Evolutionary conservation across 768 basidiomycete genomes (phyloP), one percentile per base, ranked within the genome.

Genomic region (Auriscalpium orientale): DNA sequence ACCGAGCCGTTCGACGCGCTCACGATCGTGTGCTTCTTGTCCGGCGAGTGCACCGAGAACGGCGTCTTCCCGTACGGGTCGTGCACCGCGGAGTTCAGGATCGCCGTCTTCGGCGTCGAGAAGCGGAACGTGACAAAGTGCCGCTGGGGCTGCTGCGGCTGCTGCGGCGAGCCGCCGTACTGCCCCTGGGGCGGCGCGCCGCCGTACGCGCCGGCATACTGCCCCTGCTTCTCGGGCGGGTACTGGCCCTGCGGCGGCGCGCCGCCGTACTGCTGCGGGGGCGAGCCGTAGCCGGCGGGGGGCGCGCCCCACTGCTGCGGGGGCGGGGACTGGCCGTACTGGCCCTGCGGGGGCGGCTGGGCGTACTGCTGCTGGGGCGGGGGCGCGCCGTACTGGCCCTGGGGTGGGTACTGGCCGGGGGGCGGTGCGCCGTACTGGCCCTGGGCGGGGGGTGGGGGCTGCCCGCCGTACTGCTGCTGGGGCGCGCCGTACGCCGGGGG

Each of bases 11-110:
- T 38, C 12, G 46, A 35, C 13, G 37, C 47, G 44, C 44, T 38
- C 22, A 56, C 37, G 28, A 49, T 49, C 54, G 49, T 45, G 38
- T 38, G 49, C 16, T 49, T 55, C 54, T 53, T 55, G 49, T 61
- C 50, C 28, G 28, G 28, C 36, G 54, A 49, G n/a, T 28, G 28
- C 38, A 56, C 48, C 21, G 1, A 36, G 59, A 57, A 57, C 35
- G 59, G 56, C 44, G 35, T 13, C 35, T 38, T 44, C 35, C 59
- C 53, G 20, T 49, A 53, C 15, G 47, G 56, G n/a, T 57, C 56
- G 35, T 28, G 13, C 36, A 61, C 50, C n/a, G 38, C 18, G 10
- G 46, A 54, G 54, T 54, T 49, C 46, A 57, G 37, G 37, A 55
- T 45, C 20, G 49, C 38, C 33, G 51, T 22, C 22, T 38, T 22